These are phyloP conservation scores for Ilex paraguariensis DNA, from an alignment of 305 asterid genomes.

Conservation along the genomic window DNA sequence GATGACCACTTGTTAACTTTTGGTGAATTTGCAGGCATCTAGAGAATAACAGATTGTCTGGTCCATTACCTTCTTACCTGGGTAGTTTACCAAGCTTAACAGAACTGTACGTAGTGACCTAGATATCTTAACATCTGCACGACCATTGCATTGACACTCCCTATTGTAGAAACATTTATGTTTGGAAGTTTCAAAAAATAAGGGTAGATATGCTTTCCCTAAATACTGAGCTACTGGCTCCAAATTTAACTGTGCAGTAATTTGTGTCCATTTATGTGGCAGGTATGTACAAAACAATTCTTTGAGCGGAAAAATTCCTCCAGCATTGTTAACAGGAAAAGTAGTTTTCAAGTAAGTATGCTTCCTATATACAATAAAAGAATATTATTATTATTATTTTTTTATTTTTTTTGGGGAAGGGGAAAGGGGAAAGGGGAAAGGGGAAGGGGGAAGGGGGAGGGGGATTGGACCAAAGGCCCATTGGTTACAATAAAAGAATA, in stretches of 20 bases:
- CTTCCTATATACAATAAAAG: not conserved
- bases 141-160: too few relatives aligned
- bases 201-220: too few relatives aligned
- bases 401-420: too few relatives aligned
- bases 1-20: conserved; percentile 9
- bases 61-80: conserved; percentile 62
- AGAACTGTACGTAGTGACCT: conserved; percentile 56
- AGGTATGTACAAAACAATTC: conserved; percentile 86
- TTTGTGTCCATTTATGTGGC: conserved; percentile 19
- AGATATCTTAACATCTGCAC: conserved; percentile 1
- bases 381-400: too few relatives aligned
- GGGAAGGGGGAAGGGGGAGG: too few relatives aligned
- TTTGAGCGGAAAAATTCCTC: conserved; percentile 71
- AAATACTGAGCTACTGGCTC: too few relatives aligned
- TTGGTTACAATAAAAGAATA: too few relatives aligned
- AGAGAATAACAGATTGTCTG: conserved; percentile 74
- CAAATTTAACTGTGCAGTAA: not conserved
- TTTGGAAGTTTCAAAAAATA: too few relatives aligned
- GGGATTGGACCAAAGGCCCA: too few relatives aligned
- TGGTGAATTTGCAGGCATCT: conserved; percentile 67
- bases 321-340: conserved; percentile 54
- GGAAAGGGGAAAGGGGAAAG: too few relatives aligned
- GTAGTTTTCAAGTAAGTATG: conserved; percentile 60
- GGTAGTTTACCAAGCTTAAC: conserved; percentile 64
- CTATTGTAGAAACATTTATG: too few relatives aligned